A percentile compares a stretch with the other conserved stretches of the same genome.
Conservation (phyloP, 2,329 filamentous ascomycete species). For the Pseudogymnoascus sp. region DNA sequence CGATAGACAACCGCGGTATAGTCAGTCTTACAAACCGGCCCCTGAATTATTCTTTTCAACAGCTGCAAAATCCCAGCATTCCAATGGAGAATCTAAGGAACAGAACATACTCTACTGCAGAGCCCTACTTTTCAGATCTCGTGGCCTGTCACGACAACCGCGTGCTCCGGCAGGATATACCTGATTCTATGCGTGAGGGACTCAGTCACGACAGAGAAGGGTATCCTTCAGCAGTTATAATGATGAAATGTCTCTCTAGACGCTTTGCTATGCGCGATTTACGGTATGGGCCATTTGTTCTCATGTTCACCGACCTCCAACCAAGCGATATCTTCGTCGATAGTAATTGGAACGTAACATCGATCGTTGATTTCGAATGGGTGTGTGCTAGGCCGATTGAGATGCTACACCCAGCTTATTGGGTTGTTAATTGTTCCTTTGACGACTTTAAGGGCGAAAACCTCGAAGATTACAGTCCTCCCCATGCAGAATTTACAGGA, state of each 20-base stretch:
- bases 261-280: slow-evolving; percentile 19
- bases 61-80: too few relatives aligned
- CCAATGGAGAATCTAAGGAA: too few relatives aligned
- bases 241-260: neutral
- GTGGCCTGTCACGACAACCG: too few relatives aligned
- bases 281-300: slow-evolving; percentile 30
- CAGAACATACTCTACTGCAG: too few relatives aligned
- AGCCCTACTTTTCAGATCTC: too few relatives aligned
- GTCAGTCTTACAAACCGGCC: too few relatives aligned
- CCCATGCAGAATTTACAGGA: slow-evolving; percentile 18
- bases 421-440: slow-evolving; percentile 21
- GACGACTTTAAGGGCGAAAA: slow-evolving; percentile 17
- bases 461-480: slow-evolving; percentile 12
- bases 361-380: slow-evolving; percentile 31
- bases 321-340: slow-evolving; percentile 34
- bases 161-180: too few relatives aligned
- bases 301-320: slow-evolving; percentile 33
- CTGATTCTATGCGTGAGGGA: too few relatives aligned
- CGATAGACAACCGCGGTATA: too few relatives aligned
- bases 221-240: neutral
- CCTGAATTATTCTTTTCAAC: too few relatives aligned
- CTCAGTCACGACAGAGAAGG: too few relatives aligned
- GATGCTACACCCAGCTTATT: slow-evolving; percentile 26
- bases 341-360: slow-evolving; percentile 28
- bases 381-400: slow-evolving; percentile 25